Percentiles rank a stretch among this genome's conserved stretches.
These are phyloP conservation scores for Aspergillus sojae DNA, from an alignment of 2,329 filamentous ascomycete genomes.

Conservation along the genomic window DNA sequence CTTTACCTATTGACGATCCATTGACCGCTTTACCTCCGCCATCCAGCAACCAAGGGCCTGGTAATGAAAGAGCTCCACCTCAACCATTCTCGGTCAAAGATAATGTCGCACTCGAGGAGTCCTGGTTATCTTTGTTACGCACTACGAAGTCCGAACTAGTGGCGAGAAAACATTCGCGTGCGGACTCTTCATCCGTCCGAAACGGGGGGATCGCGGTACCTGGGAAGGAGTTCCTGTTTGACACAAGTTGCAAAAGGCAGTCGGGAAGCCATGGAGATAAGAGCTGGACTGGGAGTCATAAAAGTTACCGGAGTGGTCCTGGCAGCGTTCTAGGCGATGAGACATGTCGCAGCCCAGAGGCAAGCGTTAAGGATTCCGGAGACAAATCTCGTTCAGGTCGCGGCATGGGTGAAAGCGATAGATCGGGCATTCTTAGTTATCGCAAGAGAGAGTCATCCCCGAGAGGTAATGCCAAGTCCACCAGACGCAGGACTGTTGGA, in stretches of 20 bases:
- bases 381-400: constrained; percentile 21
- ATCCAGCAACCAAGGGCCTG: constrained; percentile 52
- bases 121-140: constrained; percentile 66
- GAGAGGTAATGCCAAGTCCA: constrained; percentile 27
- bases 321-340: constrained; percentile 22
- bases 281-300: constrained; percentile 21
- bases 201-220: constrained; percentile 31
- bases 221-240: constrained; percentile 14
- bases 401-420: constrained; percentile 18
- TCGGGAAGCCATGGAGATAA: constrained; percentile 17
- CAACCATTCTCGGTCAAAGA: constrained; percentile 79
- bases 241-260: constrained; percentile 15
- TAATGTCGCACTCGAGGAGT: constrained; percentile 75
- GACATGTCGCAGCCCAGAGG: constrained; percentile 13
- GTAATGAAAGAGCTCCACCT: constrained; percentile 61
- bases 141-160: constrained; percentile 16
- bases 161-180: constrained; percentile 10
- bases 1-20: constrained; percentile 83
- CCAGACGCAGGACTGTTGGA: constrained; percentile 32
- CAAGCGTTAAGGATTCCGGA: constrained; percentile 9
- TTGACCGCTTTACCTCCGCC: constrained; percentile 67
- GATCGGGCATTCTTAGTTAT: constrained; percentile 12
- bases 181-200: constrained; percentile 12
- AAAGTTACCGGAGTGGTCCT: constrained; percentile 19
- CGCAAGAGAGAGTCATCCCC: constrained; percentile 40